These are phyloP conservation scores for Kazachstania kunashirensis DNA, from an alignment of 805 yeast species.

Conservation along the genomic window DNA sequence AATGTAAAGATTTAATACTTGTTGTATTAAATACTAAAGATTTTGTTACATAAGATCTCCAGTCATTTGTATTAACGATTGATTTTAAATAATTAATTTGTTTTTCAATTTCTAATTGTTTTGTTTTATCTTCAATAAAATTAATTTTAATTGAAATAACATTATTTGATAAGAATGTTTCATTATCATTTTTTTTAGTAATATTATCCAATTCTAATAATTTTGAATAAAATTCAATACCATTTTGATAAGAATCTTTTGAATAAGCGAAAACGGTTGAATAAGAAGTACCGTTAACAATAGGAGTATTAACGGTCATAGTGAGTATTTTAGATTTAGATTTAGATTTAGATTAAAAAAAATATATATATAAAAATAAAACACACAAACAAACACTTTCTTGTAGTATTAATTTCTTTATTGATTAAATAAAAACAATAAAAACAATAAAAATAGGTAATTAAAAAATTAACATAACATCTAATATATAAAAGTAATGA, in stretches of 20 bases:
- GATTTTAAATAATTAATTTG: conserved; percentile 6
- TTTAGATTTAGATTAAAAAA: not conserved
- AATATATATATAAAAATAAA: not conserved
- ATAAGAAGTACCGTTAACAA: conserved; percentile 48
- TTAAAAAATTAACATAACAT: too few relatives aligned
- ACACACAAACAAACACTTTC: not conserved
- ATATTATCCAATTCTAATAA: conserved; percentile 15
- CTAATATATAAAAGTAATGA: too few relatives aligned
- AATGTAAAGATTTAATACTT: conserved; percentile 21
- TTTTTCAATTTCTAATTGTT: conserved; percentile 23
- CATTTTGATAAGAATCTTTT: conserved; percentile 33
- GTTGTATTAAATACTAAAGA: conserved; percentile 31
- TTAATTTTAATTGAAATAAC: conserved; percentile 24
- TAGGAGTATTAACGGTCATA: conserved; percentile 21
- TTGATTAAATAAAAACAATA: too few relatives aligned
- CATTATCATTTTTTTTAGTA: not conserved
- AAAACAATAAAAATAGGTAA: too few relatives aligned
- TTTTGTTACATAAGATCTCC: conserved; percentile 40
- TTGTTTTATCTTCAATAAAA: conserved; percentile 13
- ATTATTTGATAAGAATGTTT: conserved; percentile 10
- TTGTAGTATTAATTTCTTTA: too few relatives aligned
- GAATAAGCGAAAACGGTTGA: conserved; percentile 45
- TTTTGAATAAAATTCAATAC: conserved; percentile 44
- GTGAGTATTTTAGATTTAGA: too few relatives aligned
- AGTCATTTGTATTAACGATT: conserved; percentile 30